Evolutionary conservation across 2,329 filamentous ascomycete genomes (phyloP), one percentile per base, ranked within the genome.

Genomic region (Arachnomyces sp.): DNA sequence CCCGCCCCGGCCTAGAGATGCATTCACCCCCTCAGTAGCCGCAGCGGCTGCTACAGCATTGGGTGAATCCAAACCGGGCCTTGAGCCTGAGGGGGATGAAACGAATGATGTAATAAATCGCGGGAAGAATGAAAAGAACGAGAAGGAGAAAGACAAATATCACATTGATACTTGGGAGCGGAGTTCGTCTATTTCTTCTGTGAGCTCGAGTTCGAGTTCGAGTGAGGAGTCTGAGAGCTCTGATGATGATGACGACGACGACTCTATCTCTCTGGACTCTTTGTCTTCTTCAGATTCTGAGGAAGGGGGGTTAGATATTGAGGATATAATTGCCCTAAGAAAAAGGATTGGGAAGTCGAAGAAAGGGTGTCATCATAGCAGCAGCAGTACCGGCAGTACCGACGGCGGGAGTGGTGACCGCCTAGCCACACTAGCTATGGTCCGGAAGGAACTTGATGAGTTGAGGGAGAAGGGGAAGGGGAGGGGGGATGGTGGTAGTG

Each of bases 11-110:
- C 14, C 12, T 40, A 17, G 9, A 18, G 7, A 18, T 17, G 4
- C n/a, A 32, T 14, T 16, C 43, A 9, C 36, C 34, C 17, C 41
- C 43, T 38, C 43, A 44, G 20, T 25, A 25, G 20, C 20, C 39
- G 35, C 44, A 35, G 66, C 65, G 31, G 55, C 54, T 15, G 62
- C 56, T 14, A 58, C 63, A 1, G 67, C 63, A 42, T 66, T 67
- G 39, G 54, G 51, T 36, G 60, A 63, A 42, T 56, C 63, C 29
- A 52, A 56, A 4, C 51, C 40, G 35, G 34, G 9, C 18, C 34
- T 15, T 17, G 29, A 31, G 34, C 29, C 2, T 15, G 8, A 20
- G 28, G 31, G 15, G n/a, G 17, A 14, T 15, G 32, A 34, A 33
- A n/a, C 20, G 33, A 35, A 6, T 39, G 48, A 14, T 36, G 38